Evolutionary conservation across 805 yeast genomes (phyloP).

Genomic region (Kodamaea jinghongensis): DNA sequence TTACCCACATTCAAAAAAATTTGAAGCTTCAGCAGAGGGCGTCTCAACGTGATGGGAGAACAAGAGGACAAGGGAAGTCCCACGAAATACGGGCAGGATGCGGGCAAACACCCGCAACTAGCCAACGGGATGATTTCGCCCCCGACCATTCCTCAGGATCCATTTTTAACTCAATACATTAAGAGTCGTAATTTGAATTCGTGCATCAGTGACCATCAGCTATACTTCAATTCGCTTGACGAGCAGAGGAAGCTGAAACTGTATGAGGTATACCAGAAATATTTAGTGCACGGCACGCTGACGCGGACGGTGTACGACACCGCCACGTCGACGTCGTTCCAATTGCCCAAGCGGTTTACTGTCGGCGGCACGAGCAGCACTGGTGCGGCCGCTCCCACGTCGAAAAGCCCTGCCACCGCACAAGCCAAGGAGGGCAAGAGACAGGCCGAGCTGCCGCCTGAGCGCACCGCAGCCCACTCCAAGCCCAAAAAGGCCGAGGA

Average conservation of each 20-base stretch:
- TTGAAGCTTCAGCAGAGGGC: too few relatives aligned
- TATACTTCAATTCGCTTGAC: constrained; percentile 19
- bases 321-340: constrained; percentile 5
- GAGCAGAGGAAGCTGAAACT: constrained; percentile 18
- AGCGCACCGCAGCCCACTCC: neutral
- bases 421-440: too few relatives aligned
- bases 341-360: constrained; percentile 2
- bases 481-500: neutral
- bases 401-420: too few relatives aligned
- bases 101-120: neutral
- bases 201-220: constrained; percentile 15
- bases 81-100: too few relatives aligned
- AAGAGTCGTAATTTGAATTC: constrained; percentile 15
- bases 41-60: too few relatives aligned
- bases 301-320: constrained; percentile 8
- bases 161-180: constrained; percentile 22
- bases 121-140: constrained; percentile 8
- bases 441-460: too few relatives aligned
- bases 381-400: too few relatives aligned
- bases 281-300: constrained; percentile 12
- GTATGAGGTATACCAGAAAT: constrained; percentile 23
- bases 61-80: too few relatives aligned
- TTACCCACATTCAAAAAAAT: too few relatives aligned
- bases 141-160: constrained; percentile 13
- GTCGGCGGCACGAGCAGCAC: neutral